These are phyloP conservation scores for Metroxylon sagu DNA, from an alignment of 176 grass and related monocot genomes.

Conservation along the genomic window DNA sequence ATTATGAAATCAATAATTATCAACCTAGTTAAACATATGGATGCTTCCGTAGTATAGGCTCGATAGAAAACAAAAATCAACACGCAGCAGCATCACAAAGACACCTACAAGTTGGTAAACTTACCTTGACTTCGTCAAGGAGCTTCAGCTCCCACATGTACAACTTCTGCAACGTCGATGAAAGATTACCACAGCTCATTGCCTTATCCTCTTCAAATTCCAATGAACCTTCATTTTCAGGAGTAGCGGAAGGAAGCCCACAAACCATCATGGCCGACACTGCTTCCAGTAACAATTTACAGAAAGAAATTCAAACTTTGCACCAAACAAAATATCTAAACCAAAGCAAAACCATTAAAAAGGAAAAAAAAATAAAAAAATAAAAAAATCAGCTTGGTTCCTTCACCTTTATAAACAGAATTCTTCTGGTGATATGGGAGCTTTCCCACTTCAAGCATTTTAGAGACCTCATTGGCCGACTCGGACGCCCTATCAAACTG, in stretches of 20 bases:
- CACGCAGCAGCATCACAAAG: too few relatives aligned
- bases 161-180: slow-evolving; percentile 67
- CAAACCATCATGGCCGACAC: slow-evolving; percentile 30
- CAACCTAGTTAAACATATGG: too few relatives aligned
- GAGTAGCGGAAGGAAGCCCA: slow-evolving; percentile 25
- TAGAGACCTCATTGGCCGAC: slow-evolving; percentile 24
- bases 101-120: too few relatives aligned
- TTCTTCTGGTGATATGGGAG: slow-evolving; percentile 50
- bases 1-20: too few relatives aligned
- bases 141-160: slow-evolving; percentile 87
- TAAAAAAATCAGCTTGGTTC: background rate
- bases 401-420: slow-evolving; percentile 62
- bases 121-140: slow-evolving; percentile 80
- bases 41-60: too few relatives aligned
- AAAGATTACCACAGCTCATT: slow-evolving; percentile 36
- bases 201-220: slow-evolving; percentile 40
- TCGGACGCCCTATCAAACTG: slow-evolving; percentile 52
- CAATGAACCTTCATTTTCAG: slow-evolving; percentile 8
- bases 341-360: too few relatives aligned
- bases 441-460: slow-evolving; percentile 60
- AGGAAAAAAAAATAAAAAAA: background rate
- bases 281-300: slow-evolving; percentile 8
- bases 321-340: background rate
- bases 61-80: too few relatives aligned
- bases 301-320: slow-evolving; percentile 3